Evolutionary conservation across 805 yeast species (phyloP).

Genomic region (Nakazawaea peltata): DNA sequence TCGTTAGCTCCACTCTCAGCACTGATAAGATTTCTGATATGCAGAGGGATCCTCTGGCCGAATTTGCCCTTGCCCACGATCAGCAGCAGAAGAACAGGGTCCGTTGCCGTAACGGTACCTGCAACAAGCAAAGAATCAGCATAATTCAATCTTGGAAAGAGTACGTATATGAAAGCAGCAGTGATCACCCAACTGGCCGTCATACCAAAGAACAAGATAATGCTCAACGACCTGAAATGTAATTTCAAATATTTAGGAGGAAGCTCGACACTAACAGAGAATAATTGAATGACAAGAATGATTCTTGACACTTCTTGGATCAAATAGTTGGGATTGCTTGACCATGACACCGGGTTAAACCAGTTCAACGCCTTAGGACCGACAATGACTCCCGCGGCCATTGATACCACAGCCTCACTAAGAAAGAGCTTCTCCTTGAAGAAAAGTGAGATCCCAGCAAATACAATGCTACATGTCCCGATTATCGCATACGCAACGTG

Average conservation of each 20-base stretch:
- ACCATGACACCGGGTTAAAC: slow-evolving; percentile 78
- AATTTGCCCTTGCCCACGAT: slow-evolving; percentile 93
- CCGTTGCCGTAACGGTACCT: slow-evolving; percentile 92
- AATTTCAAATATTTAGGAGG: slow-evolving; percentile 83
- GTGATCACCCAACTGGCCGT: slow-evolving; percentile 82
- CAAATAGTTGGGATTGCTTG: slow-evolving; percentile 52
- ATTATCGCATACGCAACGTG: slow-evolving; percentile 85
- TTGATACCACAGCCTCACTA: slow-evolving; percentile 89
- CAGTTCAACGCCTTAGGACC: slow-evolving; percentile 84
- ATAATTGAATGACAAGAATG: slow-evolving; percentile 80
- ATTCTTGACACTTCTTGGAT: slow-evolving; percentile 80
- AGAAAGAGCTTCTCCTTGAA: slow-evolving; percentile 78
- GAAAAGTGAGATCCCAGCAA: slow-evolving; percentile 73
- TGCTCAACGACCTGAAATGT: slow-evolving; percentile 72
- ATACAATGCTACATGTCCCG: slow-evolving; percentile 74
- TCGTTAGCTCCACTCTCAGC: slow-evolving; percentile 92
- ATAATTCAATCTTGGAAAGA: slow-evolving; percentile 63
- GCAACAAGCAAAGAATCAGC: slow-evolving; percentile 65
- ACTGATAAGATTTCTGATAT: slow-evolving; percentile 69
- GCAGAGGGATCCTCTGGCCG: slow-evolving; percentile 90
- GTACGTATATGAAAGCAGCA: slow-evolving; percentile 69
- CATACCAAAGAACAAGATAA: slow-evolving; percentile 81
- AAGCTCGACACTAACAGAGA: slow-evolving; percentile 90
- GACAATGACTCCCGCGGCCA: slow-evolving; percentile 75
- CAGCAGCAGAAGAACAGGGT: slow-evolving; percentile 91